Evolutionary conservation across 371 early-diverging fungal genomes (phyloP).

Genomic region (Syncephalastrum racemosum): DNA sequence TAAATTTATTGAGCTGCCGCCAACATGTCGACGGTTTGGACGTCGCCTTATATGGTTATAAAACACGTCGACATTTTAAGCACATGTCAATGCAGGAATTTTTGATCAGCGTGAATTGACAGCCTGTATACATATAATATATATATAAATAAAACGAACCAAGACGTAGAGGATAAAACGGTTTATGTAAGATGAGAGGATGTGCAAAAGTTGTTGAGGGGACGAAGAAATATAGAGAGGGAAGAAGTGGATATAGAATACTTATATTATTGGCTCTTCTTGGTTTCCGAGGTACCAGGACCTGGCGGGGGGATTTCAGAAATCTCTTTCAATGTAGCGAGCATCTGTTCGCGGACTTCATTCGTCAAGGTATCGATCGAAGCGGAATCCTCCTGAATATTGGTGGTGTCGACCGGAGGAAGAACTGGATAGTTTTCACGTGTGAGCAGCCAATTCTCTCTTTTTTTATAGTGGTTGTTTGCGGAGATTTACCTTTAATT

Average conservation of each 20-base stretch:
- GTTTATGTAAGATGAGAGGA: too few species aligned
- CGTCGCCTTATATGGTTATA: too few species aligned
- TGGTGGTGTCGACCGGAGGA: conserved; percentile 73
- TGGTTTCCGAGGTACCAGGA: conserved; percentile 5
- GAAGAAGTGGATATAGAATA: neutral
- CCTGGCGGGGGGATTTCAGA: conserved; percentile 19
- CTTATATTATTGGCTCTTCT: conserved; percentile 27
- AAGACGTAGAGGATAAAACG: neutral
- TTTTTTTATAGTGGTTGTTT: neutral
- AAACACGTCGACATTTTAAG: too few species aligned
- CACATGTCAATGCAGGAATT: neutral
- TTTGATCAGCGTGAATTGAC: neutral
- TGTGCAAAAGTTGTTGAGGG: neutral
- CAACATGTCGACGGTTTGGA: too few species aligned
- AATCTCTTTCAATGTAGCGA: conserved; percentile 68
- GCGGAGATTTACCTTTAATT: conserved; percentile 59
- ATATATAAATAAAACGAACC: neutral
- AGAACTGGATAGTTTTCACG: conserved; percentile 50
- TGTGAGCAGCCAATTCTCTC: neutral
- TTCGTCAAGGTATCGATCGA: conserved; percentile 71
- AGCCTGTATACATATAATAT: neutral
- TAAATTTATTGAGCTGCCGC: too few species aligned
- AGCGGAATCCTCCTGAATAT: conserved; percentile 58
- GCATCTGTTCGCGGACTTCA: conserved; percentile 72
- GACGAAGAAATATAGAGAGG: conserved; percentile 2